phyloP scores from a whole-genome alignment of 202 grass and related monocot genomes.

The Panicum virgatum region DNA sequence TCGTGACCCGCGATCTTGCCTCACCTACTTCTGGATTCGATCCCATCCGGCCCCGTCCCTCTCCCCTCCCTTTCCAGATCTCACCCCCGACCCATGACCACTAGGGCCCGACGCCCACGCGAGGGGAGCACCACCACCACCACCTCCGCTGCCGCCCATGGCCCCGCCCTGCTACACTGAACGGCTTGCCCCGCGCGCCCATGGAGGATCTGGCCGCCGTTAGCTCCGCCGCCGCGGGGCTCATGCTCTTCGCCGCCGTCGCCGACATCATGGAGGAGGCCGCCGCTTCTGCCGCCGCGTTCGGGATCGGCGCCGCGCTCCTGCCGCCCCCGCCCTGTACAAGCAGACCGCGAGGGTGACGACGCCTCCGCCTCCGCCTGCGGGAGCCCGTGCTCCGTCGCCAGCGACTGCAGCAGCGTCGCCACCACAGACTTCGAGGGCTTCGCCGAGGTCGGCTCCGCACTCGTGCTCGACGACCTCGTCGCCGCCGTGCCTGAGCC shows the following conservation, averaged over 20 bases:
- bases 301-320: slow-evolving; percentile 19
- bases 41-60: background rate
- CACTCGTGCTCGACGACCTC: slow-evolving; percentile 42
- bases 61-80: background rate
- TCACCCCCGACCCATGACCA: slow-evolving; percentile 28
- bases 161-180: background rate
- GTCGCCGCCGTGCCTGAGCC: background rate
- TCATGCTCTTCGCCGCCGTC: slow-evolving; percentile 29
- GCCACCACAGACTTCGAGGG: slow-evolving; percentile 53
- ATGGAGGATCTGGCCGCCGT: slow-evolving; percentile 5
- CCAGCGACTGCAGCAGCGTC: slow-evolving; percentile 69
- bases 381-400: slow-evolving; percentile 56
- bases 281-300: background rate
- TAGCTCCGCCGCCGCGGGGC: slow-evolving; percentile 14
- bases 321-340: background rate
- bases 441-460: slow-evolving; percentile 20
- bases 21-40: slow-evolving; percentile 46
- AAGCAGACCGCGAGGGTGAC: background rate
- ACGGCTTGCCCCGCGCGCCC: background rate
- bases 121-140: background rate
- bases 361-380: slow-evolving; percentile 23
- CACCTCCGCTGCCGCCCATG: background rate
- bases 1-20: slow-evolving; percentile 43
- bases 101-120: background rate
- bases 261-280: slow-evolving; percentile 36